Conservation (phyloP, 306 rosid species). For the Myrica gale region DNA sequence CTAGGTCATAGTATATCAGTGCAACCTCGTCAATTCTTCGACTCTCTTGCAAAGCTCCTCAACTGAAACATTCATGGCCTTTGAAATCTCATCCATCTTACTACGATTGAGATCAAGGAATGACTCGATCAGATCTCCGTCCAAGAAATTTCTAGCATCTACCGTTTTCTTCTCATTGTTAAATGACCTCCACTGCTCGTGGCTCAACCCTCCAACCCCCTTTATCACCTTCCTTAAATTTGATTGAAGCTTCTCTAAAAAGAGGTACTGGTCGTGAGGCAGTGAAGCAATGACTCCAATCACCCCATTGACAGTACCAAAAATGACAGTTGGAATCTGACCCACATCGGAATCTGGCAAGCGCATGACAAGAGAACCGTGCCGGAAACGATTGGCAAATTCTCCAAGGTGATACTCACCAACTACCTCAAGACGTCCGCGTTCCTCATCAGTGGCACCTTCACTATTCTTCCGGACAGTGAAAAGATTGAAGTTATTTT, state of each 20-base stretch:
- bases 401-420: constrained; percentile 96
- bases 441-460: constrained; percentile 92
- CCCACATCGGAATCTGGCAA: constrained; percentile 93
- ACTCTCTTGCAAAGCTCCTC: constrained; percentile 97
- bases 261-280: constrained; percentile 78
- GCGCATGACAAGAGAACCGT: constrained; percentile 92
- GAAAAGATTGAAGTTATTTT: constrained; percentile 61
- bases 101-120: constrained; percentile 82
- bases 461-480: constrained; percentile 69
- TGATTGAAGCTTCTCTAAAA: constrained; percentile 90
- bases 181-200: constrained; percentile 98
- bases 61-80: constrained; percentile 66
- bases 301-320: constrained; percentile 92
- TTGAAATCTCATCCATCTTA: constrained; percentile 89
- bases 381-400: constrained; percentile 75
- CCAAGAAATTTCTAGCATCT: constrained; percentile 82
- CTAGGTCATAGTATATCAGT: constrained; percentile 42
- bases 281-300: constrained; percentile 97
- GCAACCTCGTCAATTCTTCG: constrained; percentile 91
- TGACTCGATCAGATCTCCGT: constrained; percentile 94
- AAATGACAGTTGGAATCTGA: constrained; percentile 89
- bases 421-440: constrained; percentile 85
- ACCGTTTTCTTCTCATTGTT: constrained; percentile 83
- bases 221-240: constrained; percentile 85
- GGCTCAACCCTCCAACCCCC: constrained; percentile 95